A percentile compares a stretch with the other conserved stretches of the same genome.
These are phyloP conservation scores for Scutellaria baicalensis DNA, from an alignment of 257 asterid species.

Conservation along the genomic window DNA sequence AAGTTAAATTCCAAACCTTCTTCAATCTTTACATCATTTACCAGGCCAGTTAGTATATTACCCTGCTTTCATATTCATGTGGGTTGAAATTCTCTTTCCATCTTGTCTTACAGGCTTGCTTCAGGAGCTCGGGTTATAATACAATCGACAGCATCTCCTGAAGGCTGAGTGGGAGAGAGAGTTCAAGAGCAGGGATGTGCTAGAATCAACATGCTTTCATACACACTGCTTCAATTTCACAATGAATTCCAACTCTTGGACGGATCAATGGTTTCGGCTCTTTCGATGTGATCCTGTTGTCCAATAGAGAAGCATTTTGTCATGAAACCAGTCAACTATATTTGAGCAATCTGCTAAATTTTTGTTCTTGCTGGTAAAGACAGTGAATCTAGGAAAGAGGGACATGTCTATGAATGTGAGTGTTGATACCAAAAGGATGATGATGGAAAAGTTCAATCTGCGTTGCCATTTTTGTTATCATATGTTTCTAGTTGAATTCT, in stretches of 20 bases:
- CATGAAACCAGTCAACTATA: background rate
- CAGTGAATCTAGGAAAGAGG: background rate
- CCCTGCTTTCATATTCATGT: constrained; percentile 16
- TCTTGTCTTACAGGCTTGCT: constrained; percentile 70
- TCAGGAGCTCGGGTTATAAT: constrained; percentile 98
- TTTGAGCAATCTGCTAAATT: background rate
- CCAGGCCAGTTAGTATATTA: background rate
- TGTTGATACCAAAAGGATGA: background rate
- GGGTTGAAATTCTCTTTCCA: constrained; percentile 23
- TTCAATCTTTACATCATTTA: background rate
- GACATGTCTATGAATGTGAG: background rate
- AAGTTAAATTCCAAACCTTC: constrained; percentile 53
- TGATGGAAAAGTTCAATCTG: background rate
- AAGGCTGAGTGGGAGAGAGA: constrained; percentile 16
- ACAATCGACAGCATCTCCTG: constrained; percentile 45
- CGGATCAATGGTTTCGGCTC: background rate
- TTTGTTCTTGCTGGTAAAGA: constrained; percentile 2
- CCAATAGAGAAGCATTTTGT: constrained; percentile 1
- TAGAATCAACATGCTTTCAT: background rate
- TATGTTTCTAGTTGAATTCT: background rate
- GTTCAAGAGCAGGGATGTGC: background rate
- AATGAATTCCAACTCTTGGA: background rate
- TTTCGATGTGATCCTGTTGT: constrained; percentile 7
- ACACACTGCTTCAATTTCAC: background rate
- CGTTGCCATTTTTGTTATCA: background rate